Percentiles rank a stretch among this genome's conserved stretches.
Evolutionary conservation across 2,329 filamentous ascomycete species (phyloP).

Genomic region (Fragosphaeria purpurea): DNA sequence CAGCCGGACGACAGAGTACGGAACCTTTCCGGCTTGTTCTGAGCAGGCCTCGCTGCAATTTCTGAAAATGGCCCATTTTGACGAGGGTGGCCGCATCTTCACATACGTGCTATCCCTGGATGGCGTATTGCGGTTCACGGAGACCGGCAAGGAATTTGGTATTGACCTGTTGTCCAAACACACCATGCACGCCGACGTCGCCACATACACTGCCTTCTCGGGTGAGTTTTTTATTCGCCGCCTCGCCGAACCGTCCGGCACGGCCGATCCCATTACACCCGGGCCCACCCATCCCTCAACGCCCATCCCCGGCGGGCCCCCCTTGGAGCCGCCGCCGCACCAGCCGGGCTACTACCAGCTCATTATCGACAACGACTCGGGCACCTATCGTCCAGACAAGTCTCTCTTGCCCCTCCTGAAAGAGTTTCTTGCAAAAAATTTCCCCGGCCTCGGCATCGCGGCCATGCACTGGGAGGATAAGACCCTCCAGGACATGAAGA

Average conservation of each 20-base stretch:
- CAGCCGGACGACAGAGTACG: conserved; percentile 64
- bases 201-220: conserved; percentile 80
- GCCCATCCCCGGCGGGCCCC: conserved; percentile 37
- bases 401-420: conserved; percentile 62
- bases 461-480: conserved; percentile 73
- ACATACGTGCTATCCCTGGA: conserved; percentile 90
- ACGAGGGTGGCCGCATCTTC: conserved; percentile 76
- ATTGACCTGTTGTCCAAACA: conserved; percentile 91
- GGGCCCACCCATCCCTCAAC: conserved; percentile 42
- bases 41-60: conserved; percentile 68
- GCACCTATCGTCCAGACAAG: conserved; percentile 83
- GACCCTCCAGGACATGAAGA: conserved; percentile 63
- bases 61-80: conserved; percentile 75
- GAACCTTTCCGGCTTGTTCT: conserved; percentile 55
- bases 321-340: conserved; percentile 30
- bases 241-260: conserved; percentile 39
- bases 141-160: conserved; percentile 91
- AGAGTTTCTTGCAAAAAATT: conserved; percentile 58
- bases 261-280: conserved; percentile 31
- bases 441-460: conserved; percentile 66
- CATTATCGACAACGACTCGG: conserved; percentile 89
- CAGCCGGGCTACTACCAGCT: conserved; percentile 63
- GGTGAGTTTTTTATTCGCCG: conserved; percentile 88
- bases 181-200: conserved; percentile 92
- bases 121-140: conserved; percentile 78